Evolutionary conservation across 192 early-diverging fungal species (phyloP), one percentile per base, ranked within the genome.

Genomic region (Geosiphon pyriformis): DNA sequence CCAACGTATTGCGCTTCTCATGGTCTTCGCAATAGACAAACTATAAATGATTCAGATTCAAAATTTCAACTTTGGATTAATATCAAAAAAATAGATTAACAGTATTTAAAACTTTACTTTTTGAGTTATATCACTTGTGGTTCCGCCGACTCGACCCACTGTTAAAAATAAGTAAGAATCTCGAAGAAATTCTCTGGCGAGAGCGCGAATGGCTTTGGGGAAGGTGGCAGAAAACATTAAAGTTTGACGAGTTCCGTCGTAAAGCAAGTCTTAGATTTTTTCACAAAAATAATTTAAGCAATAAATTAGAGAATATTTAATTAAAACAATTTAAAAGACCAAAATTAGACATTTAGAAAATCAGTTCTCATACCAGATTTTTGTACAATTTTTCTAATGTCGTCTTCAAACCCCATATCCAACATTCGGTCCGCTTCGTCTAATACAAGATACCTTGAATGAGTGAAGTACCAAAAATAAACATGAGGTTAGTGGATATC

Each of bases 141-240:
- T 93, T 32, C 87, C 84, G 67, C 92, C 93, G 22, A 95, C 91
- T 75, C 94, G 88, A 59, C 95, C 96, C 18, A 98, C 88, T 23
- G 89, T 87, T 65, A 87, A 84, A 72, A 89, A 92, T 32, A 90
- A 80, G 59, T 90, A 89, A 61, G 89, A 61, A 18, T 83, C 79
- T 27, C 83, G 78, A 34, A 98, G 79, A 80, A 98, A 96, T 76
- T 95, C 93, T 67, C 89, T 81, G 22, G 96, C 96, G 26, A 98
- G 87, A 49, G 83, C 79, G 68, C 93, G 95, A 64, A 98, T 96
- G 53, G 88, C 78, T 30, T 82, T 86, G 8, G 96, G 96, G 83
- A 98, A 98, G 0, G 96, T 98, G n/a, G 96, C 96, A 69, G 87
- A 90, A 75, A 96, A 98, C 94, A 98, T 96, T 57, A 96, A 85